Evolutionary conservation across 2,329 filamentous ascomycete genomes (phyloP).

Genomic region (Didymellaceae sp.): DNA sequence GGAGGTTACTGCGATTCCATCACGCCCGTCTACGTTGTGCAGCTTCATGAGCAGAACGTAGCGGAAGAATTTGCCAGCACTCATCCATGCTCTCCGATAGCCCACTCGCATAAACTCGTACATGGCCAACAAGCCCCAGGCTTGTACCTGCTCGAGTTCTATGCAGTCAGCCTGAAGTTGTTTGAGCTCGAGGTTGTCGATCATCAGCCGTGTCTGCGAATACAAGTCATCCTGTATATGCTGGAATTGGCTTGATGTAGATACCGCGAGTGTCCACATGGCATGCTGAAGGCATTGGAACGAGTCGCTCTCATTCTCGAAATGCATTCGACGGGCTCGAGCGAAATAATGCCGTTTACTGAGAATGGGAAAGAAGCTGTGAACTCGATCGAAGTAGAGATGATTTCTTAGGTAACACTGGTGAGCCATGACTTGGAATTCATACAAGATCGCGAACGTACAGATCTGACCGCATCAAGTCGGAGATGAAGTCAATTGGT

Average conservation of each 20-base stretch:
- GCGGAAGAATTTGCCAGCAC: constrained; percentile 7
- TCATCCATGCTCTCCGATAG: constrained; percentile 9
- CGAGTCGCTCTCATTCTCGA: background rate
- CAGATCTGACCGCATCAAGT: constrained; percentile 2
- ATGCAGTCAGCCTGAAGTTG: constrained; percentile 1
- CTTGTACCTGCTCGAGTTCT: constrained; percentile 3
- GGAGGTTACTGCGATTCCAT: background rate
- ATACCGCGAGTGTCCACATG: constrained; percentile 8
- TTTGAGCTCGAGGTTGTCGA: background rate
- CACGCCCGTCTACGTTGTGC: constrained; percentile 4
- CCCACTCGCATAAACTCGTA: constrained; percentile 8
- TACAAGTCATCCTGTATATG: constrained; percentile 5
- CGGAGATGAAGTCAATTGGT: background rate
- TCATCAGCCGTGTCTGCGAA: constrained; percentile 5
- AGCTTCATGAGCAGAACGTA: constrained; percentile 3
- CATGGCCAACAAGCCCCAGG: constrained; percentile 1
- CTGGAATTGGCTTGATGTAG: constrained; percentile 8
- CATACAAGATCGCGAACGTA: background rate
- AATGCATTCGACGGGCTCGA: background rate
- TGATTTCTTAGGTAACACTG: background rate
- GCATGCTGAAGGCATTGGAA: constrained; percentile 9
- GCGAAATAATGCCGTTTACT: constrained; percentile 8
- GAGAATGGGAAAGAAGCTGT: constrained; percentile 8
- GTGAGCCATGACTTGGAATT: background rate
- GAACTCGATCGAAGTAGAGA: constrained; percentile 5